Base-by-base conservation (phyloP, 148 eudicot species). In the Euryodendron excelsum region DNA sequence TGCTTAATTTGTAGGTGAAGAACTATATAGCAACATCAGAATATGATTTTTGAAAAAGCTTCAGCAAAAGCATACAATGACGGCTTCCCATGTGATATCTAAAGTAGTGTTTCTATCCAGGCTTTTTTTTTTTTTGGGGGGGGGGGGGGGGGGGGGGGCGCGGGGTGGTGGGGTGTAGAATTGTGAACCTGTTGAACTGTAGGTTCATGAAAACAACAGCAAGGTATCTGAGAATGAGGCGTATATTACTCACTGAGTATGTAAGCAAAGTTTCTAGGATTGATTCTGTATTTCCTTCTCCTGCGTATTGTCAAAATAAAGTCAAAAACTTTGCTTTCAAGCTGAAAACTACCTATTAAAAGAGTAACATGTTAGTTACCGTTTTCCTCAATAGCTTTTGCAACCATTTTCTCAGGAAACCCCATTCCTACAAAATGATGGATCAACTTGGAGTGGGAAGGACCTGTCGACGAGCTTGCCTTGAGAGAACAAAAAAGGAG, bases 221-320 rank as follows among this genome's bases (percentile, higher is more conserved):
- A 56, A 41, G 31, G 66, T 2, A 58, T 10, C 30, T 37, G 20
- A 70, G 44, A 65, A 50, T 21, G 50, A 31, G 53, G 60, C 27
- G 33, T 14, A 9, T 17, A 44, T 55, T 23, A 87, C 97, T 87
- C 78, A 90, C 94, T n/a, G 85, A 41, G 61, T 90, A 84, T 28
- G 92, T 86, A 62, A 93, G 93, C 68, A 91, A 80, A 13, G 88
- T 67, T 37, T 90, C 85, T 39, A 92, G 72, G 62, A 92, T 89
- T 12, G 80, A 52, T 15, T 90, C 91, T 67, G 72, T 75, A 72
- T 84, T 77, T 31, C 80, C 91, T 74, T 82, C 92, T 63, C 84
- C 97, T 92, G 86, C 77, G 78, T 23, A 76, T 50, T 71, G 50
- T 27, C 18, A 39, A 12, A 25, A 73, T 30, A 69, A 73, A 80